Evolutionary conservation across 2,329 filamentous ascomycete genomes (phyloP).

Genomic region (Harringtonia lauricola): DNA sequence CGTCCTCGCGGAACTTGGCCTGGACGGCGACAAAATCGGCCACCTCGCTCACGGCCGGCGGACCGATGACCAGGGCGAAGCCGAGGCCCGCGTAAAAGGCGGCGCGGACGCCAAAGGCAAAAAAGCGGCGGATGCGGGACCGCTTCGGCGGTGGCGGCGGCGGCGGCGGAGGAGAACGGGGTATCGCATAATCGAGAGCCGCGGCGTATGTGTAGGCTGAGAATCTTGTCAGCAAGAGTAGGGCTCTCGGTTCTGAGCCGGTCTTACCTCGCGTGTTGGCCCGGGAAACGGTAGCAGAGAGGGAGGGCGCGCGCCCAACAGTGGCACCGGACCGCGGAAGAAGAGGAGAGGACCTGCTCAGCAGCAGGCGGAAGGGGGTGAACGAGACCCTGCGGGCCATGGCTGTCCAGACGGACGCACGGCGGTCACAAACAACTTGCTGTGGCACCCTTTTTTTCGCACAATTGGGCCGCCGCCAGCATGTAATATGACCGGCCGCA

Average conservation of each 20-base stretch:
- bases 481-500: too few species aligned
- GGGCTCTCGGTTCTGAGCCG: too few species aligned
- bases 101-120: constrained; percentile 2
- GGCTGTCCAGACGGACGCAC: not conserved
- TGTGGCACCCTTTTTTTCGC: too few species aligned
- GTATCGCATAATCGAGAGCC: not conserved
- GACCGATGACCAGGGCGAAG: not conserved
- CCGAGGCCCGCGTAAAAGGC: constrained; percentile 1
- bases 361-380: not conserved
- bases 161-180: constrained; percentile 1
- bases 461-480: too few species aligned
- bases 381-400: not conserved
- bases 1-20: not conserved
- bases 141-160: not conserved
- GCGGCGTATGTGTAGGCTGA: not conserved
- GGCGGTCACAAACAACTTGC: too few species aligned
- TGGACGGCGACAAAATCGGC: too few species aligned
- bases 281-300: not conserved
- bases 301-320: too few species aligned
- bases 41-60: not conserved
- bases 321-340: too few species aligned
- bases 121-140: not conserved
- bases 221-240: not conserved
- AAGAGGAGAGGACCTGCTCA: not conserved
- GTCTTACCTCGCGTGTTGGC: too few species aligned